Evolutionary conservation across 768 basidiomycete species (phyloP), one percentile per base, ranked within the genome.

Genomic region (Suillus plorans): DNA sequence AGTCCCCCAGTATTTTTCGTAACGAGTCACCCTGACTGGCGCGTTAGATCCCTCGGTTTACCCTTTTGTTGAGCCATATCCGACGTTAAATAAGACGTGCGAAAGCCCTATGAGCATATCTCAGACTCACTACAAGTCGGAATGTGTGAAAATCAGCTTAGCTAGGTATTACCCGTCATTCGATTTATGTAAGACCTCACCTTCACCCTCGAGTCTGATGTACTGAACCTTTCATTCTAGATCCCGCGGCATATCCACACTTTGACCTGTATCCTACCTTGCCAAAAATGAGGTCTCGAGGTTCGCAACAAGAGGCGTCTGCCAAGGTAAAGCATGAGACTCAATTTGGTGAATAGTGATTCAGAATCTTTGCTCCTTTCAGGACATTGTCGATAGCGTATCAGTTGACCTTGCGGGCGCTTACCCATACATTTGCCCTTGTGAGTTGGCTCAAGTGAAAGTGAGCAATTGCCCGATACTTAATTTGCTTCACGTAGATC

Each of bases 181-280:
- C 22, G 68, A 71, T 57, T 64, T 73, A 50, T 73, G 77, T 74
- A 42, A 52, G 72, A 39, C 47, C 44, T 28, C 36, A 22, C 13
- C 4, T 28, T 39, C 22, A 14, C 31, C 62, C 37, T 28, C 4
- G 18, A 63, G 39, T 41, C 41, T 39, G 36, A 31, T 60, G 2
- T 36, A 42, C 41, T 65, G 31, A 57, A 65, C 14, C 20, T 9
- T 37, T 31, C n/a, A 18, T 36, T 20, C 25, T 57, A 69, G 66
- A 79, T 69, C 73, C 76, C 5, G 69, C 71, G 1, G 67, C 74
- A 2, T 84, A 84, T 71, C 82, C 78, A 42, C 61, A 75, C 66
- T 75, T 80, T 59, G 66, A 77, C 22, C 44, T 70, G 63, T 64
- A 69, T 57, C 66, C 62, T 28, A 34, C 62, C 45, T 53, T 64